Evolutionary conservation across 345 rosid genomes (phyloP), one percentile per base, ranked within the genome.

Genomic region (Lepidium aucheri): DNA sequence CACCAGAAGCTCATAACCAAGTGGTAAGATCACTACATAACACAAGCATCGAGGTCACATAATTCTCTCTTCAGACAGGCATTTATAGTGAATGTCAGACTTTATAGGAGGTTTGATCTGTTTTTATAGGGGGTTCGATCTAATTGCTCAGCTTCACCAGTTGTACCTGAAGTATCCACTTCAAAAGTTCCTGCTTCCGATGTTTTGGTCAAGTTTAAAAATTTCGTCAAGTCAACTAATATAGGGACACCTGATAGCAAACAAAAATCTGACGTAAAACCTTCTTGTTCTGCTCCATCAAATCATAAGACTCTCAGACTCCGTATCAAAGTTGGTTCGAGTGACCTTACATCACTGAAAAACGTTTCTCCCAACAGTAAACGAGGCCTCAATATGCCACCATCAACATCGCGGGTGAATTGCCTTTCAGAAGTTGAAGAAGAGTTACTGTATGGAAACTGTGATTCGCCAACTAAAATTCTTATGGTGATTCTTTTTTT

Each of bases 311-410:
- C 76, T 73, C 76, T 85, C 60, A 88, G 78, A 79, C 80, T 94
- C 63, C 87, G 96, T 73, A 82, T 86, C 24, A 90, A 82, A 86
- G 80, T 88, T 63, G 87, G 97, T 74, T 79, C 95, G 14, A 91
- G 77, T 80, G 90, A 90, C 78, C 80, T 83, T 81, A 74, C 80
- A 17, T 78, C 89, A 33, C 78, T 64, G 73, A 86, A 84, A 65
- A 88, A 77, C 75, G 91, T 81, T 59, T 88, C 80, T 61, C 79
- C 85, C 55, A 78, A 74, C 73, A 78, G 87, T 80, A 91, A 87
- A 26, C 88, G 84, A 54, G 91, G 89, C 47, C 91, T 94, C 79
- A 85, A 77, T 69, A 77, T 74, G 56, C 88, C 93, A 26, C 93
- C 93, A 53, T 83, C 91, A 32, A 80, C 92, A 14, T 93, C 97